A percentile compares a stretch with the other conserved stretches of the same genome.
These are phyloP conservation scores for Neoascochyta sp. DNA, from an alignment of 2,329 filamentous ascomycete genomes.

Conservation along the genomic window DNA sequence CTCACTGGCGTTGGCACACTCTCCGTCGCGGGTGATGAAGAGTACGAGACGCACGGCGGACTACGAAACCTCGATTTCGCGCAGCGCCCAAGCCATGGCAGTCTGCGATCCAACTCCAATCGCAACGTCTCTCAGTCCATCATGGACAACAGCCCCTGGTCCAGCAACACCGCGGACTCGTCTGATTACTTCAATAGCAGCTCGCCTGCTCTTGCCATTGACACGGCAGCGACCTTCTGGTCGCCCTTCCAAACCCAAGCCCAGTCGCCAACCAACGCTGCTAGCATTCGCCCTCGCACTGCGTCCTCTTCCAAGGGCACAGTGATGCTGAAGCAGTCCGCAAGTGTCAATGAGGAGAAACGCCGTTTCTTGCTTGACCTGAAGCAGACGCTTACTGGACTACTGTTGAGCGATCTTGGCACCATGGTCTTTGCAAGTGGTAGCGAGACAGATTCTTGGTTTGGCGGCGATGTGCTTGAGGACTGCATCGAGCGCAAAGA, in stretches of 20 bases:
- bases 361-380: constrained; percentile 72
- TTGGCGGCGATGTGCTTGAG: constrained; percentile 57
- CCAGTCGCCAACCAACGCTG: constrained; percentile 61
- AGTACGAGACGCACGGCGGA: constrained; percentile 41
- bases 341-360: constrained; percentile 64
- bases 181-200: constrained; percentile 67
- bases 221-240: constrained; percentile 80
- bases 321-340: constrained; percentile 56
- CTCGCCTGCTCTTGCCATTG: constrained; percentile 67
- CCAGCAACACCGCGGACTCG: constrained; percentile 62
- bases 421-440: constrained; percentile 81
- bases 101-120: constrained; percentile 57
- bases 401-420: constrained; percentile 85
- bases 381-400: constrained; percentile 73
- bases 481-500: constrained; percentile 43
- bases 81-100: constrained; percentile 53
- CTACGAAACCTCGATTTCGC: constrained; percentile 44
- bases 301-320: constrained; percentile 66
- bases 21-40: constrained; percentile 49
- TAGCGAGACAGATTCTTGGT: constrained; percentile 91
- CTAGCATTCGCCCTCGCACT: constrained; percentile 60
- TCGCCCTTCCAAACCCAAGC: constrained; percentile 73
- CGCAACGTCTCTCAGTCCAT: constrained; percentile 67
- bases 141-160: constrained; percentile 65
- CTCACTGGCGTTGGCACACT: constrained; percentile 46